Evolutionary conservation across 805 yeast genomes (phyloP).

Genomic region (Danielia oregonensis): DNA sequence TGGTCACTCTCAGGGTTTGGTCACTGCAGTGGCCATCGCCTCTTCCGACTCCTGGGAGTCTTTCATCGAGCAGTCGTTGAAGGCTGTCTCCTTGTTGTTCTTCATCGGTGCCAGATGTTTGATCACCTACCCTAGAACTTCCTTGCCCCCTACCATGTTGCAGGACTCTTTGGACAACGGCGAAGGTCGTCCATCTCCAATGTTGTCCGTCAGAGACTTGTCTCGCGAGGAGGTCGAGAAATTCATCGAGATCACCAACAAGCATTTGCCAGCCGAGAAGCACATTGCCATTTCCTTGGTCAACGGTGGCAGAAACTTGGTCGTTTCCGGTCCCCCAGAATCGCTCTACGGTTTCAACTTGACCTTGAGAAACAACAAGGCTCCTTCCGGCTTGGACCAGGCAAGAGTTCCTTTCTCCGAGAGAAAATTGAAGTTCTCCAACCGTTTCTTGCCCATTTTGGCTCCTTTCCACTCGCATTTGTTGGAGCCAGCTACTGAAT

Average conservation of each 20-base stretch:
- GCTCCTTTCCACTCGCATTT: conserved; percentile 96
- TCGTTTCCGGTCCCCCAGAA: conserved; percentile 97
- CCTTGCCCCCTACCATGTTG: conserved; percentile 88
- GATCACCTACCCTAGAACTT: conserved; percentile 86
- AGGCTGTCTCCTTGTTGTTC: conserved; percentile 82
- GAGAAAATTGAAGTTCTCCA: conserved; percentile 90
- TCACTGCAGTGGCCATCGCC: conserved; percentile 89
- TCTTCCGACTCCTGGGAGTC: conserved; percentile 80
- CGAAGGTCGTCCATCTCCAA: conserved; percentile 96
- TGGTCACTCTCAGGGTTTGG: conserved; percentile 89
- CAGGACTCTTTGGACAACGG: conserved; percentile 90
- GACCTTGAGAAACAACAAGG: conserved; percentile 89
- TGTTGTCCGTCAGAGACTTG: conserved; percentile 91
- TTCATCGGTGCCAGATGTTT: conserved; percentile 92
- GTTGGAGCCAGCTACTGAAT: conserved; percentile 65
- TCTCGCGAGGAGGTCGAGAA: conserved; percentile 73
- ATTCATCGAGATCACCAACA: conserved; percentile 82
- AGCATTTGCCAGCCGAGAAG: conserved; percentile 87
- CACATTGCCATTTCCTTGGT: conserved; percentile 87
- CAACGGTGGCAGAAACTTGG: conserved; percentile 94
- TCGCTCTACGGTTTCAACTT: conserved; percentile 93
- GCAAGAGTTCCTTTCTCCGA: conserved; percentile 90
- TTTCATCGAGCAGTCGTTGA: conserved; percentile 65
- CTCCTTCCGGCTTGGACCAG: conserved; percentile 91
- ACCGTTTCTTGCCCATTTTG: conserved; percentile 90